phyloP scores from a whole-genome alignment of 2,329 filamentous ascomycete species.

The Paecilomyces sp. region DNA sequence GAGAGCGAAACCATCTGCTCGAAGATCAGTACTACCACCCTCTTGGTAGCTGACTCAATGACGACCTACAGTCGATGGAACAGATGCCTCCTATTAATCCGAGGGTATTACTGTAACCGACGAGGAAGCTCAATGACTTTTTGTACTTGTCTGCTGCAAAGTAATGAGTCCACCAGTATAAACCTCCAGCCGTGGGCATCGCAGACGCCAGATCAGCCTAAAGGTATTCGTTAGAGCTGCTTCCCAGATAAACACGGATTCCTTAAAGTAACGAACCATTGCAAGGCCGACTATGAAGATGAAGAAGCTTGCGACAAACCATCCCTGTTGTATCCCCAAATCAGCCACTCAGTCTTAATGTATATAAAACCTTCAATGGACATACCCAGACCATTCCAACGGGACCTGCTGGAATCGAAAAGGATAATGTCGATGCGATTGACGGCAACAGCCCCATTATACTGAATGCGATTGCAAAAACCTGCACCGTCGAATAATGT shows the following conservation, averaged over 20 bases:
- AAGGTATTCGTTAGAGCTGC: not conserved
- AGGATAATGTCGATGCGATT: conserved; percentile 53
- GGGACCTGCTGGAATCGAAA: conserved; percentile 53
- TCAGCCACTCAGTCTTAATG: not conserved
- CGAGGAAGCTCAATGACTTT: conserved; percentile 53
- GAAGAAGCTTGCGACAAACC: conserved; percentile 51
- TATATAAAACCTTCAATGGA: not conserved
- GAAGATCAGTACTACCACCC: not conserved
- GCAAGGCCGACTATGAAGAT: conserved; percentile 55
- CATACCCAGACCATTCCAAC: conserved; percentile 55
- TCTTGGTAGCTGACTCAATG: conserved; percentile 6
- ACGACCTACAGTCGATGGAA: conserved; percentile 48
- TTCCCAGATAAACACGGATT: not conserved
- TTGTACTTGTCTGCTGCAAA: conserved; percentile 49
- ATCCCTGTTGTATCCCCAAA: conserved; percentile 30
- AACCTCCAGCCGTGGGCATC: conserved; percentile 53
- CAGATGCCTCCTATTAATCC: conserved; percentile 56
- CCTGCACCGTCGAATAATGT: conserved; percentile 56
- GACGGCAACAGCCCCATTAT: conserved; percentile 58
- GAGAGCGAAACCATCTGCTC: conserved; percentile 41
- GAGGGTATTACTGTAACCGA: conserved; percentile 56
- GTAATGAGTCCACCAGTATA: conserved; percentile 56
- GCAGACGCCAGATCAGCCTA: conserved; percentile 45
- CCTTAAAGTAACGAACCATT: conserved; percentile 41
- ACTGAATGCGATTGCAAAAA: conserved; percentile 54